Evolutionary conservation across 768 basidiomycete genomes (phyloP), one percentile per base, ranked within the genome.

Genomic region (Leccinellum luteum): DNA sequence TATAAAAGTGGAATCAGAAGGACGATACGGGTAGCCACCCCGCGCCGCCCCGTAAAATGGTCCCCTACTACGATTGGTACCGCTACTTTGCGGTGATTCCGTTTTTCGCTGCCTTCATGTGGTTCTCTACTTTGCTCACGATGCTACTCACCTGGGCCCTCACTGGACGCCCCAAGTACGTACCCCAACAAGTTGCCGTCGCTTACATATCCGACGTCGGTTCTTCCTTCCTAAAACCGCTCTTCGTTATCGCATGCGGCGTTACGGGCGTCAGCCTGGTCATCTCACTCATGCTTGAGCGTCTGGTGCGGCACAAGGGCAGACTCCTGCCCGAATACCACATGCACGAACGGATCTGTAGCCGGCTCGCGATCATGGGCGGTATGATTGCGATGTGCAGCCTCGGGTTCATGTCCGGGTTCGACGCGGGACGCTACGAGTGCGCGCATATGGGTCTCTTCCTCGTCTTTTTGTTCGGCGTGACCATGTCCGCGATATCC

Each of bases 161-260:
- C 12, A 75, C 78, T n/a, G 87, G 87, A n/a, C 75, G 80, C 31
- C 79, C 77, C 27, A 73, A 73, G 54, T 76, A 78, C 63, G 76
- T 76, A 14, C 79, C 85, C 13, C 76, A 80, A 68, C 78, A 84
- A 38, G 79, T 80, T 21, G 69, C 71, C 1, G 82, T 90, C 53
- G 82, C 84, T 17, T 90, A 87, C 70, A 90, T 92, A 47, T 89
- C 87, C 41, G 89, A 91, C 64, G 72, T 91, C 32, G 89, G 86
- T n/a, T 89, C 90, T 21, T 80, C 79, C 61, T 76, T 79, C 52
- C 74, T 92, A 48, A 90, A 91, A 67, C 90, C 90, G 3, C 77
- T 92, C 35, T 92, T 92, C 66, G 75, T 91, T 51, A 75, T 79
- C 14, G 85, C 85, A 6, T 86, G 84, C 63, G 73, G 76, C 43